Evolutionary conservation across 768 basidiomycete species (phyloP).

Genomic region (Podaxis sp.): DNA sequence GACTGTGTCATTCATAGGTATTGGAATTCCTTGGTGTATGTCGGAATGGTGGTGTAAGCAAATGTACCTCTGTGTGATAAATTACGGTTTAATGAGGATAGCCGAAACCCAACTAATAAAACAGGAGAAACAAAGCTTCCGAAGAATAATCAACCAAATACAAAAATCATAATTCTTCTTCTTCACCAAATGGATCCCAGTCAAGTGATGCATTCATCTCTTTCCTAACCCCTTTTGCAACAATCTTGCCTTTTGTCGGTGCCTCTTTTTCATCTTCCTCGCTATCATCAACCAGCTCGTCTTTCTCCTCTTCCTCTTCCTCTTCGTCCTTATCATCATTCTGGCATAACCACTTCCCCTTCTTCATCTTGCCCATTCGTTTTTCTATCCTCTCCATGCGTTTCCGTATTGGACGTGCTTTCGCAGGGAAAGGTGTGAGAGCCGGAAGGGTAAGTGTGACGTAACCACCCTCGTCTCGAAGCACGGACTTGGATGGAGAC

Average conservation of each 20-base stretch:
- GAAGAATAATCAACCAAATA: not conserved
- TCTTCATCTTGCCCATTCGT: conserved; percentile 31
- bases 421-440: conserved; percentile 42
- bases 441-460: conserved; percentile 19
- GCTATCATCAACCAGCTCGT: conserved; percentile 14
- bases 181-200: conserved; percentile 32
- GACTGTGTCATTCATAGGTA: not conserved
- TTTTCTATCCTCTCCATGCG: conserved; percentile 31
- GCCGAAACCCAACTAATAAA: not conserved
- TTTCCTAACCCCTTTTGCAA: conserved; percentile 9
- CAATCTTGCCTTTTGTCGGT: not conserved
- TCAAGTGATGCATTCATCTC: conserved; percentile 21
- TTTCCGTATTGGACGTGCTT: conserved; percentile 35
- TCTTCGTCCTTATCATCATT: conserved; percentile 31
- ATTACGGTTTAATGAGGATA: not conserved
- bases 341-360: conserved; percentile 29
- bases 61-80: not conserved
- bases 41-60: not conserved
- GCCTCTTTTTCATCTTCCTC: conserved; percentile 10
- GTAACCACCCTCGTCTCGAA: conserved; percentile 16
- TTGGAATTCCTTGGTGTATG: not conserved
- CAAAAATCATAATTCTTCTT: conserved; percentile 25
- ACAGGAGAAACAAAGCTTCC: not conserved
- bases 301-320: conserved; percentile 25
- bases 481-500: conserved; percentile 8